Evolutionary conservation across 225 moss, liverwort and hornwort genomes (phyloP).

Genomic region (Physcomitrellopsis africana): DNA sequence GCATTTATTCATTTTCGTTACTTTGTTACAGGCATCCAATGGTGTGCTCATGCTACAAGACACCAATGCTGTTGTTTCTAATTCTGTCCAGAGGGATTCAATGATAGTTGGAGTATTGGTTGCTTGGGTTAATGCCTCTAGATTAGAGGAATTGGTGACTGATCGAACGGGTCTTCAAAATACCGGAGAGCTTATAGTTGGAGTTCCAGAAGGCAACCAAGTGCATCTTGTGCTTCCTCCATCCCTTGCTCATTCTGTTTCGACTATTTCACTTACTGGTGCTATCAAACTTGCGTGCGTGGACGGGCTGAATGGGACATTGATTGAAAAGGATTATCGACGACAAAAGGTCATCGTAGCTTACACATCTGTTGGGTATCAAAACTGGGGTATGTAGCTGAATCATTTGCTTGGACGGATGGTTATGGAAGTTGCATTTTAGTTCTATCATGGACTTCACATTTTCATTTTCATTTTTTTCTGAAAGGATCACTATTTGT

Average conservation of each 20-base stretch:
- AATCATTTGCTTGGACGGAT: conserved; percentile 10
- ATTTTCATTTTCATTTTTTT: neutral
- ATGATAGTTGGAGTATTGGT: conserved; percentile 54
- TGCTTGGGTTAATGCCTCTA: conserved; percentile 64
- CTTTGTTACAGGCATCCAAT: no score
- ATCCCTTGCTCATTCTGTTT: conserved; percentile 41
- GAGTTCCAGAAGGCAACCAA: conserved; percentile 49
- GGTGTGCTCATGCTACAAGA: no score
- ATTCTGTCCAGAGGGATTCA: conserved; percentile 44
- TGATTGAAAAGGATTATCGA: conserved; percentile 64
- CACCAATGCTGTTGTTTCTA: no score
- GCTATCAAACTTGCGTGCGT: conserved; percentile 61
- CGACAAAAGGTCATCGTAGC: conserved; percentile 61
- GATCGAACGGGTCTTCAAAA: conserved; percentile 69
- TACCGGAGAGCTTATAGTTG: conserved; percentile 66
- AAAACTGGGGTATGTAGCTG: conserved; percentile 53
- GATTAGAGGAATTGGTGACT: conserved; percentile 55
- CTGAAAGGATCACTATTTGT: neutral
- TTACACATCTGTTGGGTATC: conserved; percentile 55
- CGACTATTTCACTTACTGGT: conserved; percentile 47
- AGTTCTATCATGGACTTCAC: neutral
- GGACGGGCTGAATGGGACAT: conserved; percentile 49
- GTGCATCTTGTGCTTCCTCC: conserved; percentile 71
- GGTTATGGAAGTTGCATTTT: neutral
- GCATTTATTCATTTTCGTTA: no score